These are phyloP conservation scores for Zygosaccharomyces bisporus DNA, from an alignment of 805 yeast species.

Conservation along the genomic window DNA sequence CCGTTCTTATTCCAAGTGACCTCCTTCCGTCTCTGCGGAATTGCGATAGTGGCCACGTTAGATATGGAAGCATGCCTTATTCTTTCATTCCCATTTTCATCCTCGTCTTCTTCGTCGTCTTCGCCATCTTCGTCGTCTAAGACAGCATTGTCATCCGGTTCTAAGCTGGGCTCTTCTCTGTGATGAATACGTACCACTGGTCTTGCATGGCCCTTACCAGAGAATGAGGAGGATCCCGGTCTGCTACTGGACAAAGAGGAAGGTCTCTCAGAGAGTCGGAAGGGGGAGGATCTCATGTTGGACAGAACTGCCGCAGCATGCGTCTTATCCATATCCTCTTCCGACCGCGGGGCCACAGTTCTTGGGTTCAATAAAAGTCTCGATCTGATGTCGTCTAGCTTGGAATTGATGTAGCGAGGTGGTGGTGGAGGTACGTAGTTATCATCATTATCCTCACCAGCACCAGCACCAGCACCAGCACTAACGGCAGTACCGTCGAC, in stretches of 20 bases:
- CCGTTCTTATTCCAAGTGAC: conserved; percentile 38
- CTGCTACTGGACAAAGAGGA: conserved; percentile 19
- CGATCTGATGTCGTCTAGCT: conserved; percentile 31
- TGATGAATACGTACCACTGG: conserved; percentile 30
- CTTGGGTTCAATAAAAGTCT: conserved; percentile 29
- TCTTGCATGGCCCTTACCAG: conserved; percentile 20
- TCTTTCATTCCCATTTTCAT: conserved; percentile 5
- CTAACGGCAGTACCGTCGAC: background rate
- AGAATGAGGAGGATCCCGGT: conserved; percentile 30
- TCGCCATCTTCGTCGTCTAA: conserved; percentile 21
- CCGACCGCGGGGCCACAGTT: conserved; percentile 15
- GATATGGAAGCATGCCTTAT: conserved; percentile 5
- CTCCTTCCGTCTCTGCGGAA: conserved; percentile 12
- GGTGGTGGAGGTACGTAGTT: conserved; percentile 24
- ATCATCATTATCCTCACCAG: conserved; percentile 13
- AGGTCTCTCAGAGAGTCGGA: conserved; percentile 21
- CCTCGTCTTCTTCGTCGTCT: conserved; percentile 14
- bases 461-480: background rate
- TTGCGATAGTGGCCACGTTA: background rate
- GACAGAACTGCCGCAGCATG: conserved; percentile 35
- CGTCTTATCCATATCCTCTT: conserved; percentile 32
- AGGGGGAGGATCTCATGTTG: conserved; percentile 36
- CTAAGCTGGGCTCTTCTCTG: conserved; percentile 18
- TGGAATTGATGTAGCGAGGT: conserved; percentile 34
- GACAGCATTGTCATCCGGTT: conserved; percentile 21